Base-by-base conservation (phyloP, 2,329 filamentous ascomycete species). In the Xylariaceae sp. region DNA sequence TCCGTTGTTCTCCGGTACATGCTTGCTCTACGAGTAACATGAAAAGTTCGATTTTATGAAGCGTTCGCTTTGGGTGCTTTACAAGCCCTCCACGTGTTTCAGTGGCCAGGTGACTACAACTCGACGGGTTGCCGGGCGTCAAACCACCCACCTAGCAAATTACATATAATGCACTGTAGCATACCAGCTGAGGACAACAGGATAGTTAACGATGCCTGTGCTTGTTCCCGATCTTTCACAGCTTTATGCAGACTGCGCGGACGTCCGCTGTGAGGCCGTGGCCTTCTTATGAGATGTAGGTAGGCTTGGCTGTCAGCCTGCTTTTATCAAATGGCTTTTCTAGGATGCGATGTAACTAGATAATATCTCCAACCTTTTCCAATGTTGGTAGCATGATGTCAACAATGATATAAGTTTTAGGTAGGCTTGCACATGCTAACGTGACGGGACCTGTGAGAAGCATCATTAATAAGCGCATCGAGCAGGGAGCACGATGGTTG, bases 1-100 rank as follows among this genome's bases (percentile, higher is more conserved):
- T 58, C 49, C 44, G 37, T 54, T 60, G 56, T 49, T 52, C 55
- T 56, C 49, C 45, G 39, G 48, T 40, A 47, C 37, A 46, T 54
- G 45, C 26, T 49, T 16, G 22, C 50, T 37, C 32, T 40, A 53
- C 40, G 29, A 54, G 39, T n/a, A 49, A 52, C 49, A 54, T 21
- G 36, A 39, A 47, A 52, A 53, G 49, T 46, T 18, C 26, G 9
- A 47, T n/a, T n/a, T 26, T n/a, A 44, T 44, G 32, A 5, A 44
- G 18, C 15, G 9, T 37, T 26, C 10, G 13, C 36, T 15, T n/a
- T 39, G 16, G 10, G 9, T n/a, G 34, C 15, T 13, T 7, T 7
- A 3, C 47, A 22, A 16, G 18, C 5, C 7, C 10, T 45, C 41
- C 18, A 44, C 44, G 15, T 26, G 21, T 21, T 39, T 34, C 52